Conservation (phyloP, 495 filamentous ascomycete genomes). For the Aspergillus cavernicola region DNA sequence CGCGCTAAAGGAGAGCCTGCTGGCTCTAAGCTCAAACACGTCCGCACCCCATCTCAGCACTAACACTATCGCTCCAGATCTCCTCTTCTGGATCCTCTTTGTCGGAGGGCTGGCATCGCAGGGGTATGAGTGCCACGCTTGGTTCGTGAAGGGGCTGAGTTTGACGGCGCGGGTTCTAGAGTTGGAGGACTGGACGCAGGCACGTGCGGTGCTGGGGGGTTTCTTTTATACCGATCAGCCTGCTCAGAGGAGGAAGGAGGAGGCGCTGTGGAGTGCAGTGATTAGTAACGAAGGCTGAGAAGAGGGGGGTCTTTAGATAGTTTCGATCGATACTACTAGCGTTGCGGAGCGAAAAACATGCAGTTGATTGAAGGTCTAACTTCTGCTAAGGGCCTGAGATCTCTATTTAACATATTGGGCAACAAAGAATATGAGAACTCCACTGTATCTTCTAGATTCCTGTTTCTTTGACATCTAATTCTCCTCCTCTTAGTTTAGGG, state of each 20-base stretch:
- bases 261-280: constrained; percentile 1
- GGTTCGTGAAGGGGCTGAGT: neutral
- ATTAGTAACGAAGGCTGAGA: neutral
- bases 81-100: constrained; percentile 8
- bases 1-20: neutral
- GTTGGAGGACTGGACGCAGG: neutral
- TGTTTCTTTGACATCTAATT: no score
- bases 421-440: no score
- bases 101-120: constrained; percentile 5
- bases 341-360: no score
- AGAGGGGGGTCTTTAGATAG: neutral
- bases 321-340: no score
- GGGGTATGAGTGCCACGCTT: neutral
- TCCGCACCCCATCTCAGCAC: neutral
- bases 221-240: constrained; percentile 9
- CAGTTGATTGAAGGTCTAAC: no score
- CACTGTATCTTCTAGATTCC: no score
- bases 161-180: neutral
- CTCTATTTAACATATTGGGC: no score
- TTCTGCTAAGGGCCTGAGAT: no score
- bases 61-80: neutral
- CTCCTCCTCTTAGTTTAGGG: no score
- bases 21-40: neutral
- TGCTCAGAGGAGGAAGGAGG: neutral
- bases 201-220: neutral